Evolutionary conservation across 2,329 filamentous ascomycete genomes (phyloP).

Genomic region (Stagonosporopsis rhizophila): DNA sequence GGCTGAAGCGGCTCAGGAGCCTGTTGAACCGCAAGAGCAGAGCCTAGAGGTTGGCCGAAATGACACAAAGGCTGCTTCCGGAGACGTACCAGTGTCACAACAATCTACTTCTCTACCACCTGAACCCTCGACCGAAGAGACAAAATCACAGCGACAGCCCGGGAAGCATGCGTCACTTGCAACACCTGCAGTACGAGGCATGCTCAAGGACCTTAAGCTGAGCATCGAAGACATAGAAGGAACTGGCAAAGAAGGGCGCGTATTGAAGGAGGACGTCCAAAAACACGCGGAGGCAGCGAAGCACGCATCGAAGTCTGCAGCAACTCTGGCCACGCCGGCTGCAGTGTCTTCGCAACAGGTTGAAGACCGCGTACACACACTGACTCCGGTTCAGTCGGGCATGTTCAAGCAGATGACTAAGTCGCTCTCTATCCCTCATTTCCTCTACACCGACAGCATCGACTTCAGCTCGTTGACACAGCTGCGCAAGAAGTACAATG

Average conservation of each 20-base stretch:
- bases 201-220: conserved; percentile 80
- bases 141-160: conserved; percentile 44
- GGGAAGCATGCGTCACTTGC: conserved; percentile 78
- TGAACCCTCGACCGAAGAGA: conserved; percentile 26
- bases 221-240: conserved; percentile 81
- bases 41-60: conserved; percentile 42
- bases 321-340: conserved; percentile 42
- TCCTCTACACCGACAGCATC: conserved; percentile 90
- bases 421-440: conserved; percentile 90
- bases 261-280: conserved; percentile 90
- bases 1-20: conserved; percentile 26
- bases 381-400: conserved; percentile 82
- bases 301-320: conserved; percentile 31
- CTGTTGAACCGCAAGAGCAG: conserved; percentile 27
- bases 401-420: conserved; percentile 99
- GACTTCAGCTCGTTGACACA: conserved; percentile 78
- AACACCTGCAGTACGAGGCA: conserved; percentile 88
- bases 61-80: conserved; percentile 40
- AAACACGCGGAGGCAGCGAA: conserved; percentile 32
- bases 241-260: conserved; percentile 88
- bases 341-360: conserved; percentile 32
- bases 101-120: conserved; percentile 30
- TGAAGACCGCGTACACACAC: conserved; percentile 70
- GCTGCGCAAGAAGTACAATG: conserved; percentile 77
- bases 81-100: conserved; percentile 24